Conservation (phyloP, 75 land plant genomes). For the Adiantum capillusveneris region DNA sequence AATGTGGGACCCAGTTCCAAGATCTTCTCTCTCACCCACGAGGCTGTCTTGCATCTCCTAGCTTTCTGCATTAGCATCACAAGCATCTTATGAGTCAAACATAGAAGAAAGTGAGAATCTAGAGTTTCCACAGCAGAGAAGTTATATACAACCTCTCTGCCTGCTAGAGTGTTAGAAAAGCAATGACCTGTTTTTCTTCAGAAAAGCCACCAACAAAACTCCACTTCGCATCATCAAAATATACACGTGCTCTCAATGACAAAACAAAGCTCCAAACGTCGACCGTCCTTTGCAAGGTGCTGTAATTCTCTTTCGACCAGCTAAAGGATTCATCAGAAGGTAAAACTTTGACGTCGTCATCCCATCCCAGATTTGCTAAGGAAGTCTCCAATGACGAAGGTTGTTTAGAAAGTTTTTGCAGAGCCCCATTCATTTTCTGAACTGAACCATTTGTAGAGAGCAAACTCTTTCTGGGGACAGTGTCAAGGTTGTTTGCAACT, state of each 20-base stretch:
- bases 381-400: neutral
- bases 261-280: constrained; percentile 91
- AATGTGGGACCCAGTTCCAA: constrained; percentile 92
- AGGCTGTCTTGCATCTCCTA: constrained; percentile 69
- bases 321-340: constrained; percentile 88
- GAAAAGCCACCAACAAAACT: constrained; percentile 69
- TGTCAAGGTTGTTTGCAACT: too few species aligned
- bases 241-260: constrained; percentile 54
- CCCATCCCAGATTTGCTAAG: neutral
- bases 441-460: too few species aligned
- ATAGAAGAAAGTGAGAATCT: too few species aligned
- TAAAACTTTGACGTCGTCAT: constrained; percentile 44
- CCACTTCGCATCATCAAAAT: constrained; percentile 83
- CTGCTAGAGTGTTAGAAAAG: too few species aligned
- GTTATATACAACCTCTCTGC: too few species aligned
- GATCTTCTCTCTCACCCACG: constrained; percentile 79
- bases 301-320: constrained; percentile 93
- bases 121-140: too few species aligned
- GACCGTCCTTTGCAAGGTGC: constrained; percentile 52
- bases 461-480: too few species aligned
- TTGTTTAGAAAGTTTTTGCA: too few species aligned
- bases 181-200: constrained; percentile 75
- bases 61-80: constrained; percentile 30
- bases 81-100: neutral
- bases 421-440: too few species aligned